Base-by-base conservation (phyloP, 1,284 basidiomycete species). In the Ganoderma resinaceum region DNA sequence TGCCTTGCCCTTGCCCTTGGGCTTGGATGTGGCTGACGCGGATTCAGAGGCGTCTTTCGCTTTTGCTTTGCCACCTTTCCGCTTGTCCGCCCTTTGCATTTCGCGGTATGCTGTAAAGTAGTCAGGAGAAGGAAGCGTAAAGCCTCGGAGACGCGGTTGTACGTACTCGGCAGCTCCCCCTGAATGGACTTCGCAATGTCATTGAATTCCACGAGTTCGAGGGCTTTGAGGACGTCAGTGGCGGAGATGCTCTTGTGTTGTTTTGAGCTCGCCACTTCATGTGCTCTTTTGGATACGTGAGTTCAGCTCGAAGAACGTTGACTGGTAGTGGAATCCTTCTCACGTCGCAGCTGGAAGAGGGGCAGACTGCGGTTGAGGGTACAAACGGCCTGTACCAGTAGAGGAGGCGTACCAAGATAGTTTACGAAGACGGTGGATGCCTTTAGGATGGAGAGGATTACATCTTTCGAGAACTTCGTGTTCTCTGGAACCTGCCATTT, bases 381-480 rank as follows among this genome's bases (percentile, higher is more conserved):
- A 6, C 35, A 20, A 23, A 20, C n/a, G 55, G 42, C 52, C 18
- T 20, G 40, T 23, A 29, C 12, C 4, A 18, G 31, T 55, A 29
- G 6, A 38, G 1, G 55, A 11, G n/a, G 82, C 92, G 69, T 73
- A 95, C 95, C 90, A 4, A 97, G 83, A 75, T 95, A 96, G 79
- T 93, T 95, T 74, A 98, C 95, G 78, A 97, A 97, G 31, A 97
- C 91, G 0, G 95, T 96, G 2, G 95, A 95, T 29, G 92, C 90
- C 76, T 95, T 95, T 26, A 94, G 85, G 5, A 97, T 84, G 12
- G 95, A 93, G 1, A 92, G 80, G 0, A 95, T 89, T 0, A 92
- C 93, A 70, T 97, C 95, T 74, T 95, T 96, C 75, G 95, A 93
- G 69, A 97, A 80, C 77, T 96, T 95, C 5, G 91, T 87, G 72